A percentile compares a stretch with the other conserved stretches of the same genome.
phyloP scores from a whole-genome alignment of 148 eudicot species.

The Cornus controversa region DNA sequence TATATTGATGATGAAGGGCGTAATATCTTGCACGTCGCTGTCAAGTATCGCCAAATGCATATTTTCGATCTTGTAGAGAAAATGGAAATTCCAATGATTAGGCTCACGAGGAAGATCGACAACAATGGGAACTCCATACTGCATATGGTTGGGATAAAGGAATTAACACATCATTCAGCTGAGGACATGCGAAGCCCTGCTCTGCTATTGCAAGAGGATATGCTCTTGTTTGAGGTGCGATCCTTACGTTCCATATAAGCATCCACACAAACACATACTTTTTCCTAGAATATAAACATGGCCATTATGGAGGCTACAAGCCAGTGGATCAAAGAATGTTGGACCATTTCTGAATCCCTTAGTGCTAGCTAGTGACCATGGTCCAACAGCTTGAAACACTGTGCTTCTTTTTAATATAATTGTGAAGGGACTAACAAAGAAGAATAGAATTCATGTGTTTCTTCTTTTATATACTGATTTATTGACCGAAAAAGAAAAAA shows the following conservation, averaged over 20 bases:
- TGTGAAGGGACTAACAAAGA: not conserved
- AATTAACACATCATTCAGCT: not conserved
- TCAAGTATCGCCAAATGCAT: constrained; percentile 7
- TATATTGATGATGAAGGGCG: constrained; percentile 2
- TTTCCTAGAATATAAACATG: not conserved
- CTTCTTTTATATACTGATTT: too few relatives aligned
- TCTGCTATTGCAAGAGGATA: not conserved
- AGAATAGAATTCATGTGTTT: too few relatives aligned
- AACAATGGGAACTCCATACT: constrained; percentile 3
- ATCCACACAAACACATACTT: not conserved
- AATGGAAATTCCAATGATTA: constrained; percentile 8
- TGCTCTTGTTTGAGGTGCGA: constrained; percentile 14
- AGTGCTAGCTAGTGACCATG: not conserved
- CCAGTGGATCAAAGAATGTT: not conserved
- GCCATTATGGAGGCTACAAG: not conserved
- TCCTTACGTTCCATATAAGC: not conserved
- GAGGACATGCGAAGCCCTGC: constrained; percentile 14
- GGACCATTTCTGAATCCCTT: not conserved
- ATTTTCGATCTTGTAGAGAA: constrained; percentile 7
- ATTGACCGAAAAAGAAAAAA: too few relatives aligned
- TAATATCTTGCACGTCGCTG: not conserved
- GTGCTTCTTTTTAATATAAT: too few relatives aligned
- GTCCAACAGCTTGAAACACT: not conserved
- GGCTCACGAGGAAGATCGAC: constrained; percentile 1
- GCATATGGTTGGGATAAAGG: constrained; percentile 10